phyloP scores from a whole-genome alignment of 495 filamentous ascomycete genomes.

The Geopyxis carbonaria region DNA sequence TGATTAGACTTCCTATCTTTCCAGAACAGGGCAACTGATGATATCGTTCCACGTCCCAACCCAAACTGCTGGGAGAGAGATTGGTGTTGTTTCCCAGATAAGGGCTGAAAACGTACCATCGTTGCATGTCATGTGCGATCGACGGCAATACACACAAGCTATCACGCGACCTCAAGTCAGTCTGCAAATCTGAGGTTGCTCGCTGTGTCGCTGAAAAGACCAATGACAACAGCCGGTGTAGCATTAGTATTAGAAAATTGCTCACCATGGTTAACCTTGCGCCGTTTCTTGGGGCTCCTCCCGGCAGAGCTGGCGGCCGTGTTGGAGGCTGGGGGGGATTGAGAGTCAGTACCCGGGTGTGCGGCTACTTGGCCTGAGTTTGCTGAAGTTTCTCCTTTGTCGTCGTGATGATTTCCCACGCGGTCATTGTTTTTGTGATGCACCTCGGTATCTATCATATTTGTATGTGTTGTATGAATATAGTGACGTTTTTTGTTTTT shows the following conservation, averaged over 20 bases:
- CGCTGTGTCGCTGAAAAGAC: slow-evolving; percentile 9
- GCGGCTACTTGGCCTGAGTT: too few species aligned
- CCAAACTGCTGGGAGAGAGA: slow-evolving; percentile 20
- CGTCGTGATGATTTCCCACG: too few species aligned
- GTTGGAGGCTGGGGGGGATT: slow-evolving; percentile 21
- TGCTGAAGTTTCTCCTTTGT: too few species aligned
- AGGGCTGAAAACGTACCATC: slow-evolving; percentile 53
- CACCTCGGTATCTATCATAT: too few species aligned
- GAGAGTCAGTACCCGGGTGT: slow-evolving; percentile 12
- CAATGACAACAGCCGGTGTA: neutral
- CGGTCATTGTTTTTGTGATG: too few species aligned
- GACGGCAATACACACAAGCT: slow-evolving; percentile 98
- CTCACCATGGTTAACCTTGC: slow-evolving; percentile 99
- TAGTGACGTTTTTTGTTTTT: too few species aligned
- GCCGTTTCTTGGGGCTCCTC: slow-evolving; percentile 72
- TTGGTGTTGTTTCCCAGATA: slow-evolving; percentile 3
- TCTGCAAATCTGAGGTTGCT: slow-evolving; percentile 25
- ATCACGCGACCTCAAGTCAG: slow-evolving; percentile 34
- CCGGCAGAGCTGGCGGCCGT: slow-evolving; percentile 22
- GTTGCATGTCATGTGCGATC: slow-evolving; percentile 99
- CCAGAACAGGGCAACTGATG: slow-evolving; percentile 22
- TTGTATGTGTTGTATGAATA: too few species aligned
- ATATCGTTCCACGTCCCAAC: too few species aligned
- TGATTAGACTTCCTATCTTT: slow-evolving; percentile 1
- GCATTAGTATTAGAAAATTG: slow-evolving; percentile 11